Evolutionary conservation across 2,329 filamentous ascomycete species (phyloP).

Genomic region (Colletotrichum paranaense): DNA sequence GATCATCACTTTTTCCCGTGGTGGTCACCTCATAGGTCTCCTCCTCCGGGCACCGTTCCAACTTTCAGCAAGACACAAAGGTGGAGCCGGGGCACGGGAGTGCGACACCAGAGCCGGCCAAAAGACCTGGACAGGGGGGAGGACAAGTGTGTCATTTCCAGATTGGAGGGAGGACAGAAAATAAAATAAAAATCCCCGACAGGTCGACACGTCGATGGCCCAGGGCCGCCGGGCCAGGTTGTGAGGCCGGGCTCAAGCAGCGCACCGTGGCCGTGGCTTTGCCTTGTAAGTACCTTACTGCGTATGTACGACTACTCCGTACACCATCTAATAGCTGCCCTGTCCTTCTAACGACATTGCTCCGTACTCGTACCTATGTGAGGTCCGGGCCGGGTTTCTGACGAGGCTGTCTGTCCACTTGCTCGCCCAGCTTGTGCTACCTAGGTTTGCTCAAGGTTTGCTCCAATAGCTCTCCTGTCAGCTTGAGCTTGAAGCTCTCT

Average conservation of each 20-base stretch:
- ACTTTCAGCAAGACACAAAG: background rate
- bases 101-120: background rate
- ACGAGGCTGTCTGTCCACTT: background rate
- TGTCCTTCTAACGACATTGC: background rate
- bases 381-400: background rate
- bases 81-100: background rate
- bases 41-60: background rate
- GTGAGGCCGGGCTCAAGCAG: constrained; percentile 12
- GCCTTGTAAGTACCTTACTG: background rate
- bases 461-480: background rate
- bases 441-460: too few species aligned
- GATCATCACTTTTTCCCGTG: background rate
- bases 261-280: constrained; percentile 6
- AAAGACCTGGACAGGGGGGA: background rate
- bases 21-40: background rate
- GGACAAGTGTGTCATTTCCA: constrained; percentile 5
- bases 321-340: background rate
- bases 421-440: background rate
- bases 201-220: background rate
- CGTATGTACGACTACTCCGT: too few species aligned
- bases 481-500: background rate
- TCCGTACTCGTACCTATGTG: too few species aligned
- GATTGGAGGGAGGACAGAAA: constrained; percentile 14
- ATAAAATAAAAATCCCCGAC: constrained; percentile 28
- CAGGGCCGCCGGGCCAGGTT: background rate